phyloP scores from a whole-genome alignment of 805 yeast genomes.

The Torulaspora microellipsoides region DNA sequence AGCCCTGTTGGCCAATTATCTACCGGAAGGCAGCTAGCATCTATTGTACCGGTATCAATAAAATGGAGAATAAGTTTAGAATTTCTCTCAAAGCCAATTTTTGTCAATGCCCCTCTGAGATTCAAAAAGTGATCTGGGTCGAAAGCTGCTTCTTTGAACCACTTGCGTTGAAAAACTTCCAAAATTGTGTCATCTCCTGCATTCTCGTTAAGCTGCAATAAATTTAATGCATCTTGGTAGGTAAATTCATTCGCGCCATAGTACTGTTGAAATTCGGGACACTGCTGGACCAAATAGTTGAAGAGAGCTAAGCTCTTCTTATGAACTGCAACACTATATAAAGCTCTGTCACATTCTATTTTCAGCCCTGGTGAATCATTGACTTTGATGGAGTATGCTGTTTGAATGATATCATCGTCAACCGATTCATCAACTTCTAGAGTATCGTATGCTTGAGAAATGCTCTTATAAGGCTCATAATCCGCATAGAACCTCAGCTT shows the following conservation, averaged over 20 bases:
- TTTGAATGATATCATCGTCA: conserved; percentile 66
- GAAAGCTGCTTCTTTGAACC: conserved; percentile 24
- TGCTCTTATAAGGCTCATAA: conserved; percentile 40
- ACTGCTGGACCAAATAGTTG: conserved; percentile 44
- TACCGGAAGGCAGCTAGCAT: conserved; percentile 53
- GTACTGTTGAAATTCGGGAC: conserved; percentile 27
- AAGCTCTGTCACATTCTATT: conserved; percentile 46
- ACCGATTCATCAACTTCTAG: conserved; percentile 49
- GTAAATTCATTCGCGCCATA: conserved; percentile 26
- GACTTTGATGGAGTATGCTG: conserved; percentile 64
- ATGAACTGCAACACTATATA: conserved; percentile 55
- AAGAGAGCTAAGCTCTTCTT: conserved; percentile 56
- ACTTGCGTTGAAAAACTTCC: conserved; percentile 31
- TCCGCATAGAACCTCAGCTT: conserved; percentile 37
- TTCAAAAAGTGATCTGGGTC: conserved; percentile 46
- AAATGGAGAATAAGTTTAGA: conserved; percentile 55
- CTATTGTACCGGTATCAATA: conserved; percentile 57
- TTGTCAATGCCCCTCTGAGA: conserved; percentile 53
- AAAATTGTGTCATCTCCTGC: conserved; percentile 50
- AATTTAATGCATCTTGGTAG: conserved; percentile 42
- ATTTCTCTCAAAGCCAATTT: conserved; percentile 49
- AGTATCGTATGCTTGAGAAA: conserved; percentile 49
- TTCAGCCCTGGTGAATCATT: conserved; percentile 46
- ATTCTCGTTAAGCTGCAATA: conserved; percentile 45
- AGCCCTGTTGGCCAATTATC: conserved; percentile 86